These are phyloP conservation scores for Pythium scleroteichum DNA, from an alignment of 352 stramenopile genomes.

Conservation along the genomic window DNA sequence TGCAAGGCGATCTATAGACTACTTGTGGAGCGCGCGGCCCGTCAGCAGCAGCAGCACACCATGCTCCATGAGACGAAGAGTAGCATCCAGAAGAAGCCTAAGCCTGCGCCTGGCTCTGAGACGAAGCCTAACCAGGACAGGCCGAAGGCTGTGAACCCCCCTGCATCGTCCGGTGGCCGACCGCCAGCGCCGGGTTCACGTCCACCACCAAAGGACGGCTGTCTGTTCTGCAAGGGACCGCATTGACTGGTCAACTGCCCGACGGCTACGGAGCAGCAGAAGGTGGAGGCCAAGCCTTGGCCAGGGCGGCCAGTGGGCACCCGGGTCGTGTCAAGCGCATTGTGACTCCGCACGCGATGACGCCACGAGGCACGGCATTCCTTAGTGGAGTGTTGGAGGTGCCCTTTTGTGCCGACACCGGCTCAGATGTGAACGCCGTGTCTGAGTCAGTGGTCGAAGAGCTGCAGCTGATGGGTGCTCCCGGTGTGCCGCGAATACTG, in stretches of 20 bases:
- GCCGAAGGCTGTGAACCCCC: no score
- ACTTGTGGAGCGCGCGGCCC: background rate
- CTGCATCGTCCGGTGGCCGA: background rate
- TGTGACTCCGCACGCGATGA: no score
- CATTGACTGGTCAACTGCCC: background rate
- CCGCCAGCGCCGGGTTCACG: background rate
- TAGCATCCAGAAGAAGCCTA: background rate
- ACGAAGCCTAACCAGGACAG: no score
- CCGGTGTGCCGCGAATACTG: no score
- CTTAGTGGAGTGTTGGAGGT: background rate
- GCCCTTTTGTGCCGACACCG: background rate
- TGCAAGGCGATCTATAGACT: background rate
- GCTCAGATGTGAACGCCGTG: background rate
- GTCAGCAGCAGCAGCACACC: background rate
- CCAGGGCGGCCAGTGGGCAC: no score
- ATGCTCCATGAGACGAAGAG: background rate
- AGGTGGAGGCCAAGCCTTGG: background rate
- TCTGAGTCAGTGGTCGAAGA: background rate
- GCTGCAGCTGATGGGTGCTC: background rate
- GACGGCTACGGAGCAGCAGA: background rate
- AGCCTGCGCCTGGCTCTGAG: background rate
- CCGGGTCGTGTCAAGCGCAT: no score
- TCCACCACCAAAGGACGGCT: background rate
- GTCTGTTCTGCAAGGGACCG: background rate
- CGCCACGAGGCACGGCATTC: background rate